A percentile compares a stretch with the other conserved stretches of the same genome.
Evolutionary conservation across 441 rosid species (phyloP).

Genomic region (Populus hybrid): DNA sequence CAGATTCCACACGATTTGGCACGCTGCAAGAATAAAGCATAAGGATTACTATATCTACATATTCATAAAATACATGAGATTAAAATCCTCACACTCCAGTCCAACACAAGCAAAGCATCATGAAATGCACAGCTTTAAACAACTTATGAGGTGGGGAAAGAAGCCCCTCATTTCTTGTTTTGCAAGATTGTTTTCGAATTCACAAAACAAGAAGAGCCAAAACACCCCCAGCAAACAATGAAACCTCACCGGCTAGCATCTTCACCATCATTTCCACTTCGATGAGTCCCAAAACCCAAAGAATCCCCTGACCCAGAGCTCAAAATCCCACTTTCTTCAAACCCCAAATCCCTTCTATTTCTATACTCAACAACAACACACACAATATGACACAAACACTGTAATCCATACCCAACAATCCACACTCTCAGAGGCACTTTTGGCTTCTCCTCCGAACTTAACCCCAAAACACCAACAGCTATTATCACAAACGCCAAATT

Average conservation of each 20-base stretch:
- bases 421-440: conserved; percentile 74
- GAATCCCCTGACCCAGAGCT: conserved; percentile 39
- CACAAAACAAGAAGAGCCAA: not conserved
- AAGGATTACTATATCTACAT: not conserved
- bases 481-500: conserved; percentile 76
- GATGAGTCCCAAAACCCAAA: conserved; percentile 33
- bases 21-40: conserved; percentile 34
- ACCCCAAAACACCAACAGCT: conserved; percentile 49
- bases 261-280: conserved; percentile 34
- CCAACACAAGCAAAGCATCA: conserved; percentile 3
- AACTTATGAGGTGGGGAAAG: too few species aligned
- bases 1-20: conserved; percentile 79
- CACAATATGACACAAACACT: conserved; percentile 70
- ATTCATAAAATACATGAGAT: not conserved
- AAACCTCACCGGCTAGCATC: conserved; percentile 31
- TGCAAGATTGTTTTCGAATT: too few species aligned
- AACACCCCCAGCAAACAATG: not conserved
- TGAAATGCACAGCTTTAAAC: not conserved
- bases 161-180: too few species aligned
- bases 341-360: conserved; percentile 38
- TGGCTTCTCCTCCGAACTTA: conserved; percentile 63
- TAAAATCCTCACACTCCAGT: not conserved
- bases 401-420: conserved; percentile 70
- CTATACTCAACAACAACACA: conserved; percentile 70
- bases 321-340: conserved; percentile 23